A percentile compares a stretch with the other conserved stretches of the same genome.
Evolutionary conservation across 179 eudicot genomes (phyloP).

Genomic region (Silene noctiflora): DNA sequence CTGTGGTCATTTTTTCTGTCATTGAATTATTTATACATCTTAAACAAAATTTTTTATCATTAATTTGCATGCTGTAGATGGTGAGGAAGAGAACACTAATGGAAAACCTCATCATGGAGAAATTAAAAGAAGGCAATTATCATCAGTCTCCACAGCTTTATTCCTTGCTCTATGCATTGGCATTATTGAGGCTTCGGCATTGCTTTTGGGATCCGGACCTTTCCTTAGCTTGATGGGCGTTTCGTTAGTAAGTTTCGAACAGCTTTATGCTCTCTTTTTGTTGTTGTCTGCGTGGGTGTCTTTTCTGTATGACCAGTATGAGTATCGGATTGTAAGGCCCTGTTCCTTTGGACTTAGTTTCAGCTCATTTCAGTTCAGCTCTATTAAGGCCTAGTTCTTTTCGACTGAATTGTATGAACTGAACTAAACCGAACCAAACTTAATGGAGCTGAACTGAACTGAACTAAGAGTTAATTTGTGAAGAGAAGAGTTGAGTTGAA

Average conservation of each 20-base stretch:
- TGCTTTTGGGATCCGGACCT: slow-evolving; percentile 70
- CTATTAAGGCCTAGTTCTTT: too few species aligned
- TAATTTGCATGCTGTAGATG: slow-evolving; percentile 11
- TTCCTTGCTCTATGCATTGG: slow-evolving; percentile 76
- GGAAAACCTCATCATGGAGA: slow-evolving; percentile 33
- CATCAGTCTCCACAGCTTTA: slow-evolving; percentile 84
- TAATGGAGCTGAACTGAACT: too few species aligned
- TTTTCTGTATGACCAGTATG: slow-evolving; percentile 10
- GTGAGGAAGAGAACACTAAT: slow-evolving; percentile 25
- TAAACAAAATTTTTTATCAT: background rate
- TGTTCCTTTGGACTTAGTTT: too few species aligned
- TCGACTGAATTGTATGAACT: too few species aligned
- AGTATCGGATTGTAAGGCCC: background rate
- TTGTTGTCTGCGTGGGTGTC: background rate
- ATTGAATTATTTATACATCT: background rate
- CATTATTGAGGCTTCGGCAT: slow-evolving; percentile 66
- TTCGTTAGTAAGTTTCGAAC: slow-evolving; percentile 44
- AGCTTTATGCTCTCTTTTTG: background rate
- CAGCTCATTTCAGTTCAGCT: too few species aligned
- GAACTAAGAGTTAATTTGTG: too few species aligned
- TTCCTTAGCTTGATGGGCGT: slow-evolving; percentile 88
- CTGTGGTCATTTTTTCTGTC: background rate
- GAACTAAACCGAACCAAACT: too few species aligned
- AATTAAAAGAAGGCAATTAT: slow-evolving; percentile 52
- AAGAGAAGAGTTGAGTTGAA: too few species aligned